These are phyloP conservation scores for Talaromyces thailandensis DNA, from an alignment of 495 filamentous ascomycete species.

Conservation along the genomic window DNA sequence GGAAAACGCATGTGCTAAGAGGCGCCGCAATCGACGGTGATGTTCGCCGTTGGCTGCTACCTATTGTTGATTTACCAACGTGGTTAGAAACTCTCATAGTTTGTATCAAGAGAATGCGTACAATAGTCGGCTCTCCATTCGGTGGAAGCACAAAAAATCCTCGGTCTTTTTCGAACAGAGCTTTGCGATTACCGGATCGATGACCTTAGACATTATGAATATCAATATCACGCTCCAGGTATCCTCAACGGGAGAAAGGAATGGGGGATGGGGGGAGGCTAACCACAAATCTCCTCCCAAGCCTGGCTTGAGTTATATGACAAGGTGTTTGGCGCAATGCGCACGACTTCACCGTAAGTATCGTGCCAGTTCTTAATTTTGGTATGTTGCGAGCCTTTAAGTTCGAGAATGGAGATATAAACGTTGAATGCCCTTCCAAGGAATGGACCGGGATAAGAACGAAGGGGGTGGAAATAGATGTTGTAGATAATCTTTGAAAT, in stretches of 20 bases:
- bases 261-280: neutral
- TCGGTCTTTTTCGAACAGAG: constrained; percentile 5
- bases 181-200: neutral
- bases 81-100: neutral
- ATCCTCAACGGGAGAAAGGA: neutral
- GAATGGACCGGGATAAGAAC: constrained; percentile 17
- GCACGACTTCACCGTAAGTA: constrained; percentile 12
- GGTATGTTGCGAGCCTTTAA: constrained; percentile 5
- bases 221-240: neutral
- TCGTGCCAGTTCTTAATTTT: constrained; percentile 10
- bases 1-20: constrained; percentile 38
- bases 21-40: constrained; percentile 34
- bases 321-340: constrained; percentile 9
- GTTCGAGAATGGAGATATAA: constrained; percentile 1
- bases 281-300: constrained; percentile 10
- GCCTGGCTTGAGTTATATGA: constrained; percentile 10
- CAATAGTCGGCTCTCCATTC: neutral
- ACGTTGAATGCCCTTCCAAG: constrained; percentile 9
- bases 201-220: neutral
- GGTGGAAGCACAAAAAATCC: neutral
- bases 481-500: constrained; percentile 14
- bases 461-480: constrained; percentile 20
- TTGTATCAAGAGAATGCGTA: neutral
- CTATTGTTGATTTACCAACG: neutral
- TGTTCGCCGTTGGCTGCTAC: constrained; percentile 28